Conservation (phyloP, 495 filamentous ascomycete genomes). For the Penicillium bovifimosum region DNA sequence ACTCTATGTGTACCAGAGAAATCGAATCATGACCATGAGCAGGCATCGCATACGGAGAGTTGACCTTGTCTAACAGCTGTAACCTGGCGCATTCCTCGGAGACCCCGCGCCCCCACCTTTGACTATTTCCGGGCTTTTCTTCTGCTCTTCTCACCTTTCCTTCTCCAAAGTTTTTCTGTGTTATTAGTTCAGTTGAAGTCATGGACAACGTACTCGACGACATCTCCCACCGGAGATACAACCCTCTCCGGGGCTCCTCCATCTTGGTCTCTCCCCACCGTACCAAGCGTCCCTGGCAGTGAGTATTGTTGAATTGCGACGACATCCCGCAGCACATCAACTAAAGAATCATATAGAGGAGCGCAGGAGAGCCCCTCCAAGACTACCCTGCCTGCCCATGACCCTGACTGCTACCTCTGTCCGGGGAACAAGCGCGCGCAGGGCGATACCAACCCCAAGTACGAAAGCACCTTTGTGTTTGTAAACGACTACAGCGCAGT, state of each 20-base stretch:
- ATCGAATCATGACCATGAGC: too few species aligned
- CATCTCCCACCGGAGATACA: constrained; percentile 93
- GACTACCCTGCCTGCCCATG: constrained; percentile 71
- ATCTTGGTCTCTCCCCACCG: constrained; percentile 92
- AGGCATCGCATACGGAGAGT: background rate
- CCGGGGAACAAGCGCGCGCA: constrained; percentile 89
- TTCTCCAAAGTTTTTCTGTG: constrained; percentile 5
- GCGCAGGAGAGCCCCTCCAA: constrained; percentile 81
- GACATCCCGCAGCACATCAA: background rate
- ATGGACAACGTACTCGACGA: constrained; percentile 84
- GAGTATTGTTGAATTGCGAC: constrained; percentile 35
- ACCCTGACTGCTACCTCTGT: constrained; percentile 92
- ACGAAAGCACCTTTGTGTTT: constrained; percentile 84
- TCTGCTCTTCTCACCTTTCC: background rate
- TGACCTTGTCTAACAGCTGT: background rate
- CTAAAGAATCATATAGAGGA: constrained; percentile 56
- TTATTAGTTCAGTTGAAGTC: background rate
- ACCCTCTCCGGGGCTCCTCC: constrained; percentile 84
- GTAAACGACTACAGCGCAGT: constrained; percentile 98
- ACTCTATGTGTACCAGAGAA: background rate
- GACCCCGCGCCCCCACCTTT: constrained; percentile 14
- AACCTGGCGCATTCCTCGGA: constrained; percentile 3
- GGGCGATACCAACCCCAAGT: constrained; percentile 83
- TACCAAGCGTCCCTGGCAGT: constrained; percentile 98
- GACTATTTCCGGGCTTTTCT: constrained; percentile 2